Base-by-base conservation (phyloP, 495 filamentous ascomycete species). In the Evansstolkia leycettana region DNA sequence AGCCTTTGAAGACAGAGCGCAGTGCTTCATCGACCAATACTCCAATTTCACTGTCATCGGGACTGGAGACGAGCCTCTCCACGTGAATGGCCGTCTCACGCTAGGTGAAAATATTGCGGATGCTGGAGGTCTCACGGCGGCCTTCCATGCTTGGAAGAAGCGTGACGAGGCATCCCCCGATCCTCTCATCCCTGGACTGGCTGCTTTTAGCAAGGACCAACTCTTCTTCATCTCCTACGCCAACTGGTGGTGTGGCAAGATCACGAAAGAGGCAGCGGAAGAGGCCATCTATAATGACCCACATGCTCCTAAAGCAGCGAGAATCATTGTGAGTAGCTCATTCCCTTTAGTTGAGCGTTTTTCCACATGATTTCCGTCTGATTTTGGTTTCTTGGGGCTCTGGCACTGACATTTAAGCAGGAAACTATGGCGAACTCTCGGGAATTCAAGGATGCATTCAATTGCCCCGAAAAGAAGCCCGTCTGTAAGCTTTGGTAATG, bases 91-190 rank as follows among this genome's bases (percentile, higher is more conserved):
- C 23, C 57, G 56, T 13, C 55, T 78, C 17, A 85, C 81, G 0
- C 61, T 82, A 3, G 79, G 76, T 13, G 81, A 86, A 61, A 84
- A 84, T 46, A 80, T 85, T 34, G 78, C 80, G 3, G 81, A 86
- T 51, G 79, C 80, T 1, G 81, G 80, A 20, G 81, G 82, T 5
- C 45, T 87, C 13, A 60, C 65, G 17, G 77, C 77, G 1, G 64
- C 76, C 1, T 86, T 73, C 43, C 62, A 67, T 7, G 77, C 79
- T 1, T 86, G 81, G 81, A 71, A 75, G 50, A 65, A 66, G 39
- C 69, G 64, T 2, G 69, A 67, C 17, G 63, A 57, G 15, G 47
- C 57, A 2, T 62, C 58, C n/a, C 60, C 74, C 2, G 73, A 77
- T 38, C 50, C 67, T 41, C 47, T 64, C 26, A 62, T 86, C 0